A percentile compares a stretch with the other conserved stretches of the same genome.
These are phyloP conservation scores for Pleurotus citrinopileatus DNA, from an alignment of 768 basidiomycete species.

Conservation along the genomic window DNA sequence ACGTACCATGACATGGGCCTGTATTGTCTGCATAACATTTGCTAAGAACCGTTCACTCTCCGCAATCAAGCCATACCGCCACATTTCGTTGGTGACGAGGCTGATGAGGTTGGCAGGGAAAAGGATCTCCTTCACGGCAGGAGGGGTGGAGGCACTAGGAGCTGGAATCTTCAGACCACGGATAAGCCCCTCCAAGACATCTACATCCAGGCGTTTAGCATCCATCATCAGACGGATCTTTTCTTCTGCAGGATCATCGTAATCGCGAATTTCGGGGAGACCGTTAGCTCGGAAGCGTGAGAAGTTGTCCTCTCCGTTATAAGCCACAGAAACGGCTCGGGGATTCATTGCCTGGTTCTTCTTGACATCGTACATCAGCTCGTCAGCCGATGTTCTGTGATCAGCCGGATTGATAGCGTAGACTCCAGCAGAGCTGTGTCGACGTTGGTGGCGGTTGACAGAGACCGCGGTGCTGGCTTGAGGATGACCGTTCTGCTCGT, in stretches of 20 bases:
- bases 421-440: slow-evolving; percentile 85
- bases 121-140: slow-evolving; percentile 94
- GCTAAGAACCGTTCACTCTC: slow-evolving; percentile 98
- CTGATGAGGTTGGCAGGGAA: slow-evolving; percentile 99
- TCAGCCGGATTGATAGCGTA: slow-evolving; percentile 59
- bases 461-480: slow-evolving; percentile 22
- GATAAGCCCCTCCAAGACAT: slow-evolving; percentile 87
- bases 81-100: slow-evolving; percentile 99
- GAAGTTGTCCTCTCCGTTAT: slow-evolving; percentile 75
- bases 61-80: slow-evolving; percentile 96
- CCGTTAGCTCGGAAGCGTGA: slow-evolving; percentile 63
- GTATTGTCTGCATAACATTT: slow-evolving; percentile 97
- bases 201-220: slow-evolving; percentile 85
- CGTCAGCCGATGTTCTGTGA: slow-evolving; percentile 73
- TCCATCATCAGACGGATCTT: slow-evolving; percentile 94
- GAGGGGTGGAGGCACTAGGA: slow-evolving; percentile 85
- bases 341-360: slow-evolving; percentile 69
- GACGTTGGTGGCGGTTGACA: slow-evolving; percentile 61
- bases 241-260: slow-evolving; percentile 91
- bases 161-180: slow-evolving; percentile 91
- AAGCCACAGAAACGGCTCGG: slow-evolving; percentile 86
- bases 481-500: slow-evolving; percentile 41
- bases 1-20: slow-evolving; percentile 95
- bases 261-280: slow-evolving; percentile 66
- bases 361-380: slow-evolving; percentile 72